Base-by-base conservation (phyloP, 2,329 filamentous ascomycete genomes). In the Apiospora koreana region DNA sequence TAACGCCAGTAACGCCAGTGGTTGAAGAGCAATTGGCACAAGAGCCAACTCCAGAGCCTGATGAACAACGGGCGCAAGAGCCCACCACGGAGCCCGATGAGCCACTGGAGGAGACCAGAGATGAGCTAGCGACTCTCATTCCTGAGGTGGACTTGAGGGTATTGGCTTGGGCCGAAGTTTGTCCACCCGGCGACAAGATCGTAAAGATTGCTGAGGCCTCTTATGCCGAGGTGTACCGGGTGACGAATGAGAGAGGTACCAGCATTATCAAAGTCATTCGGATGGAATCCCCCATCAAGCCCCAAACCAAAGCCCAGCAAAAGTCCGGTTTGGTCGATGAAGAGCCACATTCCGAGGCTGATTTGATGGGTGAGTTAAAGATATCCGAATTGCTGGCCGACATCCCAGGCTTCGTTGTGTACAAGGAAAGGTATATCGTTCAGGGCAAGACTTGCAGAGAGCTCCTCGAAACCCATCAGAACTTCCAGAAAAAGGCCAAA, bases 181-280 rank as follows among this genome's bases (percentile, higher is more conserved):
- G 88, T 66, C 85, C 86, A 0, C 79, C 82, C 0, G 84, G 83
- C 21, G 85, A 87, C 74, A 78, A 79, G 45, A 88, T 91, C 66
- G 83, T 84, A 58, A 92, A 92, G 79, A 91, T 92, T 67, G 89
- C 89, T 12, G 89, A 92, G 76, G 89, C 89, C 6, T 91, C 89
- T 2, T 92, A 88, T 74, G 89, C 89, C 7, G 89, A 92, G 76
- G 88, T 92, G 12, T 92, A 91, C 74, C 87, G 88, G 12, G 84
- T 91, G 73, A 87, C 83, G 65, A 91, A 90, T 75, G 81, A 84
- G 62, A 82, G 85, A 21, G 89, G 88, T 10, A 89, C 86, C 35
- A 91, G 88, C 77, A 90, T 92, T 75, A 88, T 92, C 79, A 92
- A 92, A 74, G 86, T 88, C 25, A 89, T 91, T 70, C 85, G 89